Base-by-base conservation (phyloP, 2,329 filamentous ascomycete genomes). In the Colletotrichum brevisporum region DNA sequence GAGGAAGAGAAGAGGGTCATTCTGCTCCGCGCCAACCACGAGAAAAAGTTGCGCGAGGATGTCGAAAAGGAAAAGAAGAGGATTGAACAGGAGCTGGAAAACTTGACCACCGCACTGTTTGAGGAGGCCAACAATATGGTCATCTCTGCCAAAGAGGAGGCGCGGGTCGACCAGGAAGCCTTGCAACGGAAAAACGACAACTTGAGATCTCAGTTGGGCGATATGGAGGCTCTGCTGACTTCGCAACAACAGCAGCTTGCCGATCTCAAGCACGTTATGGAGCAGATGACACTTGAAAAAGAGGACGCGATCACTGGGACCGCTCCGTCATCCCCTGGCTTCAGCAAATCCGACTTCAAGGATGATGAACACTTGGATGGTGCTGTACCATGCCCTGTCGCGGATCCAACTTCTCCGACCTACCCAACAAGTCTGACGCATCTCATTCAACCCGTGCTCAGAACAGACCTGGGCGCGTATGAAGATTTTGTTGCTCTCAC, bases 121-220 rank as follows among this genome's bases (percentile, higher is more conserved):
- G 94, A 98, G 78, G 95, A 99, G 84, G 96, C 96, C 57, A 98
- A 99, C 83, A 95, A 92, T 86, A 98, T 99, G 95, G 96, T 99
- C 60, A 93, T 95, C 48, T 90, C 90, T 16, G 95, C 95, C 45
- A 94, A 97, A 76, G 94, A 95, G 78, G 94, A 97, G 71, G 94
- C 96, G 9, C 91, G 94, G 70, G 90, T 89, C 72, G 94, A 98
- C 74, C 92, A 94, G 45, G 94, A 98, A 73, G 87, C 88, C 5
- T 84, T 95, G 50, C 91, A 94, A 66, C 92, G 92, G 76, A 94
- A 94, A 77, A 97, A 96, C 75, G 94, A 97, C 66, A 94, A 97
- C 80, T 87, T 98, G 59, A 93, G 90, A 75, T 87, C 91, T 27
- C 95, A 98, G 79, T 85, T 99, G 61, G 90, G 90, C 65, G 95